Base-by-base conservation (phyloP, 2,329 filamentous ascomycete species). In the Penicillium griseofulvum region DNA sequence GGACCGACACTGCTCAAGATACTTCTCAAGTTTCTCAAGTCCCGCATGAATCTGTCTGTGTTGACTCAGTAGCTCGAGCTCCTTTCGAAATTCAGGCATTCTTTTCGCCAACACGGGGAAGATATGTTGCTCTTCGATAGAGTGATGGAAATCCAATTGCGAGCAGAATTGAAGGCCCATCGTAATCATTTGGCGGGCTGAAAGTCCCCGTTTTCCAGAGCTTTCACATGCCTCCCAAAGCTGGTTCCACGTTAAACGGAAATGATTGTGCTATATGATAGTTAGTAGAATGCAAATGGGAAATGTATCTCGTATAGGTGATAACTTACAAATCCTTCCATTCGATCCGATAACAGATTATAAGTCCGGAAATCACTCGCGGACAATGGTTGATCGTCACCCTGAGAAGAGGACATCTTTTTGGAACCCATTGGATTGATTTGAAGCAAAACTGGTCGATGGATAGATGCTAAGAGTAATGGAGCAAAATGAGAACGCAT, bases 31-130 rank as follows among this genome's bases (percentile, higher is more conserved):
- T 44, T 73, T 78, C 38, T 89, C 88, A 68, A 94, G 79, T 0
- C 90, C 92, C 3, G 79, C 76, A 70, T 96, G 91, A 64, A 96
- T 96, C 68, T 85, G 76, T 65, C 81, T 81, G 71, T 96, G 91
- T 76, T 96, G 90, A 8, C 76, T 80, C 48, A 94, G 72, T 44
- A 94, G 75, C 67, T 88, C 82, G 14, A 87, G 80, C n/a, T 82
- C 80, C 60, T 76, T 78, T 57, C 79, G 78, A 69, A 96, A 96
- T 61, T 89, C 87, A 5, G 89, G 86, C 90, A 95, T 95, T 62
- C 85, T 86, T 64, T 77, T 78, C 12, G 88, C 90, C 2, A 96
- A 81, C 0, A 87, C 68, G 1, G 91, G 92, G 72, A 96, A 96
- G 38, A 96, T 80, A 70, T 91, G 84, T 29, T 79, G 75, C 73